Conservation (phyloP, 2,329 filamentous ascomycete genomes). For the Thermothelomyces thermophilus region DNA sequence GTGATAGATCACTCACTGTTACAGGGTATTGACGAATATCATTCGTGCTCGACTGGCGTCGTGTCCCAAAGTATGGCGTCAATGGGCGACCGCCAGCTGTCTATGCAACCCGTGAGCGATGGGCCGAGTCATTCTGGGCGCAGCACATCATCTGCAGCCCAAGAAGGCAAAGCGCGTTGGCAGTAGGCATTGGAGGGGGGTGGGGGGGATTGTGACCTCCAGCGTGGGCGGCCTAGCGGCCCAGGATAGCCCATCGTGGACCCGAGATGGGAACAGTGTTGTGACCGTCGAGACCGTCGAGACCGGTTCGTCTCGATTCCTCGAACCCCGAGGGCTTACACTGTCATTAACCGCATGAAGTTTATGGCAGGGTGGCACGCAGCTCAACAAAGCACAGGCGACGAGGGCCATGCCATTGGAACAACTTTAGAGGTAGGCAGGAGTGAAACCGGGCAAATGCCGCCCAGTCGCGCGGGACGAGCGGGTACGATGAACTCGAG, state of each 20-base stretch:
- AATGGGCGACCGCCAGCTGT: conserved; percentile 5
- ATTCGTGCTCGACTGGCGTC: not conserved
- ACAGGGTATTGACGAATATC: not conserved
- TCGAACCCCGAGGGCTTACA: not conserved
- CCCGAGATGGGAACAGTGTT: not conserved
- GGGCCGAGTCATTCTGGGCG: not conserved
- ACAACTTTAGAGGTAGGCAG: too few species aligned
- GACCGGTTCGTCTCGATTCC: too few species aligned
- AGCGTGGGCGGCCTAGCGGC: not conserved
- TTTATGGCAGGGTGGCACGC: not conserved
- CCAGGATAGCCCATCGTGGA: not conserved
- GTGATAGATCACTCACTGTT: conserved; percentile 14
- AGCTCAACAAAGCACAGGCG: not conserved
- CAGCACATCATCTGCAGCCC: conserved; percentile 5
- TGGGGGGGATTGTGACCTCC: not conserved
- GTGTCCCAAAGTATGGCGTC: not conserved
- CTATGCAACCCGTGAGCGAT: not conserved
- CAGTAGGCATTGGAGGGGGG: not conserved
- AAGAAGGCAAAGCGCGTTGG: conserved; percentile 7
- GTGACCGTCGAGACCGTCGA: too few species aligned
- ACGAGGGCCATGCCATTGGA: not conserved
- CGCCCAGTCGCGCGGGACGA: not conserved
- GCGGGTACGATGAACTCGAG: not conserved
- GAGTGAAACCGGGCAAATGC: not conserved
- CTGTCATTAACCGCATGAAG: not conserved